Conservation (phyloP, 148 eudicot species). For the Amaranthus hypochondriacus region DNA sequence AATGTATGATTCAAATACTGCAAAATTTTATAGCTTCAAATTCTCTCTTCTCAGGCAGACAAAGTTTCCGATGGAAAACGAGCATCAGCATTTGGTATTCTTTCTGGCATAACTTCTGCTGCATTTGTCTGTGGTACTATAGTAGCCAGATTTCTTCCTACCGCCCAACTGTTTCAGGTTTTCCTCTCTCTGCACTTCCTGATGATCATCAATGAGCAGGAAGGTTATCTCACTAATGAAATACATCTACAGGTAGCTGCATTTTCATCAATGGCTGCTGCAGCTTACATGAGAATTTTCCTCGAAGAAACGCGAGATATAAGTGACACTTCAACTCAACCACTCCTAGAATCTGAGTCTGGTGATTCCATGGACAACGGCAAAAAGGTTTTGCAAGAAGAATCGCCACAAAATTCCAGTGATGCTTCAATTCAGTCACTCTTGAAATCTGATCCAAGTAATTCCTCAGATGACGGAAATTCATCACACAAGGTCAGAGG, state of each 20-base stretch:
- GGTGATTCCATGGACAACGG: conserved; percentile 6
- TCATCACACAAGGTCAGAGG: conserved; percentile 22
- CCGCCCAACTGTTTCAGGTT: conserved; percentile 68
- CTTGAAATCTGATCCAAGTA: conserved; percentile 22
- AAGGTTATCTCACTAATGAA: background rate
- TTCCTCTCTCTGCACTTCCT: background rate
- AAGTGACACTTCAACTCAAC: conserved; percentile 19
- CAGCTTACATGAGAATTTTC: conserved; percentile 64
- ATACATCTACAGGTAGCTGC: conserved; percentile 46
- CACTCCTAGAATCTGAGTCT: conserved; percentile 29
- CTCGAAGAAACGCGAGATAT: conserved; percentile 36
- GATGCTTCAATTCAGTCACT: conserved; percentile 29
- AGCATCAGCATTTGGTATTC: conserved; percentile 59
- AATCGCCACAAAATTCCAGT: conserved; percentile 6
- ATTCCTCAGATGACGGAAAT: conserved; percentile 10
- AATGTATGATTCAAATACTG: too few relatives aligned
- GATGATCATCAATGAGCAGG: background rate
- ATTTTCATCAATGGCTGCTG: conserved; percentile 47
- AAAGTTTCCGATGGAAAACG: conserved; percentile 46
- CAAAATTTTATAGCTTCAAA: background rate
- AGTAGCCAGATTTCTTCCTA: conserved; percentile 62
- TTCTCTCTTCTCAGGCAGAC: conserved; percentile 49
- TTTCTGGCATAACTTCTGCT: conserved; percentile 52
- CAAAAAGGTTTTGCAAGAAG: conserved; percentile 42
- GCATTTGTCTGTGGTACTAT: conserved; percentile 71